Conservation (phyloP, 164 flowering plant species). For the Akebia trifoliata region DNA sequence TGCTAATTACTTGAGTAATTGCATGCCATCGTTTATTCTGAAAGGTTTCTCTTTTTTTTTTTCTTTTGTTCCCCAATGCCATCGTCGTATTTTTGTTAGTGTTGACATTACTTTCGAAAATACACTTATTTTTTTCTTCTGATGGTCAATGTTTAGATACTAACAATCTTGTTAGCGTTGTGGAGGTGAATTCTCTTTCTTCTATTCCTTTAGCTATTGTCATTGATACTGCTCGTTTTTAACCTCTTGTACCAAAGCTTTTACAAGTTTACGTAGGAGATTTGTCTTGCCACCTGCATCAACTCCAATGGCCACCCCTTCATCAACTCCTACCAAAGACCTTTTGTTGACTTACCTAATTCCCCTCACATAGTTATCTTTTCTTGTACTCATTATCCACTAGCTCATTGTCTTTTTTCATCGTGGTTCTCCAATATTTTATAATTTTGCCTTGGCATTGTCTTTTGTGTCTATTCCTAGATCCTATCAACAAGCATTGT, state of each 20-base stretch:
- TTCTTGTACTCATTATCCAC: slow-evolving; percentile 3
- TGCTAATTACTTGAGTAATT: background rate
- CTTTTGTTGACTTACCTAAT: background rate
- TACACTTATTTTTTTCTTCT: background rate
- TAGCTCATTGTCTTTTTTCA: slow-evolving; percentile 4
- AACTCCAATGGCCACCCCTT: background rate
- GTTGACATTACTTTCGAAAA: background rate
- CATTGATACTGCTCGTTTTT: no score
- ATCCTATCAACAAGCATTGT: background rate
- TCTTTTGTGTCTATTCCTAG: background rate
- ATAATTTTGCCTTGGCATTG: background rate
- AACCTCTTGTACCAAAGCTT: no score
- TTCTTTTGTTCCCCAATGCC: background rate
- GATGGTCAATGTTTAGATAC: background rate
- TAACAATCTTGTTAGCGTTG: no score
- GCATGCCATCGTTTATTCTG: background rate
- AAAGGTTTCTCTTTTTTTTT: background rate
- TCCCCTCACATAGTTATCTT: background rate
- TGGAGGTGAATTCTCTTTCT: no score
- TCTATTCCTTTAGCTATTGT: no score
- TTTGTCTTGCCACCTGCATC: background rate
- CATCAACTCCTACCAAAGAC: background rate
- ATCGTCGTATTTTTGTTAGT: no score
- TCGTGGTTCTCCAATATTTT: background rate
- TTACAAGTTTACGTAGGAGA: background rate